Conservation (phyloP, 2,329 filamentous ascomycete genomes). For the Pleochaeta shiraiana region DNA sequence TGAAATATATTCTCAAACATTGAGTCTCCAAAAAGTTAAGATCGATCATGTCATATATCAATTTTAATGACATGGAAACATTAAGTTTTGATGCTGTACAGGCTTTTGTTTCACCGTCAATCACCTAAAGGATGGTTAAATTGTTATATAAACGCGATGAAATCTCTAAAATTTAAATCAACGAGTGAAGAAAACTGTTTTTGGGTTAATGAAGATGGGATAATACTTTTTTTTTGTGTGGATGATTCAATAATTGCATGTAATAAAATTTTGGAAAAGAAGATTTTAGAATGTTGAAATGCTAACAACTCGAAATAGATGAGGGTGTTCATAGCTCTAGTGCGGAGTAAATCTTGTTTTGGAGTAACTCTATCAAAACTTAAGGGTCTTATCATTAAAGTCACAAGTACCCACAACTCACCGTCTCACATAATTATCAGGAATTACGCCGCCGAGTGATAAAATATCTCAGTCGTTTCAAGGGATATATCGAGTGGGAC, state of each 20-base stretch:
- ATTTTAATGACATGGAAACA: background rate
- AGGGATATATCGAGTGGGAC: too few species aligned
- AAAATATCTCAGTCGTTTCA: too few species aligned
- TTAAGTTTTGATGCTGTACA: conserved; percentile 3
- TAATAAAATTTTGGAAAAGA: background rate
- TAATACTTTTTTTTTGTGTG: background rate
- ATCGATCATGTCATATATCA: background rate
- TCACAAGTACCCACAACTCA: too few species aligned
- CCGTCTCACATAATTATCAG: too few species aligned
- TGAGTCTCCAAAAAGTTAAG: background rate
- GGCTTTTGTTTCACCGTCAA: background rate
- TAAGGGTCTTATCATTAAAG: too few species aligned
- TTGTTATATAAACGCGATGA: conserved; percentile 1
- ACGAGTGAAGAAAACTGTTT: background rate
- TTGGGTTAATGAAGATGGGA: background rate
- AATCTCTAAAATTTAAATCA: background rate
- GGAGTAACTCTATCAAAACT: too few species aligned
- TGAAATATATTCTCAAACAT: background rate
- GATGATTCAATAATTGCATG: background rate
- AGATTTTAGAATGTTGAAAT: background rate
- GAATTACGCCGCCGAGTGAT: too few species aligned
- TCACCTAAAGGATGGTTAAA: conserved; percentile 2
- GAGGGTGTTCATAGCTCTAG: too few species aligned
- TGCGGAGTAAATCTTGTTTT: too few species aligned
- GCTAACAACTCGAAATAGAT: too few species aligned